phyloP scores from a whole-genome alignment of 2,329 filamentous ascomycete species.

The Pseudodiploospora longispora region DNA sequence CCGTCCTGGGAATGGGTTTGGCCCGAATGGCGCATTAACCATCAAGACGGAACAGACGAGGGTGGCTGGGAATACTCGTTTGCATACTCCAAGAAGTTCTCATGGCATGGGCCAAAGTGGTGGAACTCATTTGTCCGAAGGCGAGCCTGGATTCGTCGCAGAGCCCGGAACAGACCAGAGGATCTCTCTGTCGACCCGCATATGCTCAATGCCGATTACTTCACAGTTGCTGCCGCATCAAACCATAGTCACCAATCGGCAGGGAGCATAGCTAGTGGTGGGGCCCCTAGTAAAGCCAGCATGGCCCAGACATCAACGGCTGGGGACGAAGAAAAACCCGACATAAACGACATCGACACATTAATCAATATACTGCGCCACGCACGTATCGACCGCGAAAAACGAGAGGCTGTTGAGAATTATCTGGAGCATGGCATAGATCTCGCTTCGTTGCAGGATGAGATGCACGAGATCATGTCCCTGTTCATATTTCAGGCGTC shows the following conservation, averaged over 20 bases:
- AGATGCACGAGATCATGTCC: conserved; percentile 80
- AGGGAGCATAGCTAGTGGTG: conserved; percentile 24
- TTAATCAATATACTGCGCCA: conserved; percentile 61
- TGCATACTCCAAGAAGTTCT: conserved; percentile 64
- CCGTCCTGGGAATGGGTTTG: conserved; percentile 89
- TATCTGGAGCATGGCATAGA: conserved; percentile 78
- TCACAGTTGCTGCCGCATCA: conserved; percentile 58
- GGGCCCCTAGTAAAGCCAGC: conserved; percentile 28
- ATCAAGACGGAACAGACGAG: conserved; percentile 71
- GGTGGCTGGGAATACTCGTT: conserved; percentile 97
- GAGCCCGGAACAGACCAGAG: conserved; percentile 51
- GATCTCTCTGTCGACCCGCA: conserved; percentile 48
- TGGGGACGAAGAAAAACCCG: conserved; percentile 46
- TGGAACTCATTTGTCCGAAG: conserved; percentile 92
- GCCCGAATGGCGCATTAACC: conserved; percentile 55
- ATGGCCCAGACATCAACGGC: conserved; percentile 27
- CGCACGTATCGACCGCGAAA: conserved; percentile 81
- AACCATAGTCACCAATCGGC: conserved; percentile 23
- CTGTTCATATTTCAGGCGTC: conserved; percentile 87
- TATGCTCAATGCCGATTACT: conserved; percentile 69
- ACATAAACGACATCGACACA: conserved; percentile 55
- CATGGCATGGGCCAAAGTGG: conserved; percentile 88
- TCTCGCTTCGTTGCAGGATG: conserved; percentile 62
- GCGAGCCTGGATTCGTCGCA: conserved; percentile 77
- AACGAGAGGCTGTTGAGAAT: conserved; percentile 71